Base-by-base conservation (phyloP, 345 rosid species). In the Eucalyptus melliodora region DNA sequence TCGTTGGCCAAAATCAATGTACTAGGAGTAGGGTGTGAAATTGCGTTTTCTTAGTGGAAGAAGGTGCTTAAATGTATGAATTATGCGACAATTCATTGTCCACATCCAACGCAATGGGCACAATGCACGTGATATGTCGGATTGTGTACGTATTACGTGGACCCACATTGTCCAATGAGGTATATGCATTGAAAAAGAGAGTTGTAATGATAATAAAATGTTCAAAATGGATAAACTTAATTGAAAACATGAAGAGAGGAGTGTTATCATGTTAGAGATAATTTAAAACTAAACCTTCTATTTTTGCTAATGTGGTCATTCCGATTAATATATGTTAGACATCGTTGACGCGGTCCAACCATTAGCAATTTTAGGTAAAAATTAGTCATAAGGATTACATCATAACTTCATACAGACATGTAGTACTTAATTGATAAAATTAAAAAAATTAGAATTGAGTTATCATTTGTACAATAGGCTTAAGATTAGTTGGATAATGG, bases 401-500 rank as follows among this genome's bases (percentile, higher is more conserved):
- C 16, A 16, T 3, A 65, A 65, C 4, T 65, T 30, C 37, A 30
- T 7, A 16, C 34, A 13, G 15, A n/a, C 3, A 0, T 30, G 6
- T 15, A 14, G 4, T 65, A 65, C 37, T 65, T 27, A 65, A 65
- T 30, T n/a, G 19, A 30, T n/a, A 30, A 65, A 65, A 65, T 65
- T 30, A 1, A 65, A 65, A 62, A 62, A 0, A 14, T 65, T 65
- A 65, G 5, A 30, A 27, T 30, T 60, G 8, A 30, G 1, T 62
- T 62, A 15, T 7, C 0, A 62, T 62, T 1, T 1, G 0, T 62
- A 62, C 15, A 30, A 14, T 12, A 5, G 15, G 13, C 4, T 60
- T 60, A 26, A 26, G 31, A 60, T 56, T 56, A 56, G 30, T 56
- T 56, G 13, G 6, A 60, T 60, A 60, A 26, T 60, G n/a, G 31